Percentiles rank a stretch among this genome's conserved stretches.
Conservation (phyloP, 202 grass and related monocot genomes). For the Saccharum hybrid region DNA sequence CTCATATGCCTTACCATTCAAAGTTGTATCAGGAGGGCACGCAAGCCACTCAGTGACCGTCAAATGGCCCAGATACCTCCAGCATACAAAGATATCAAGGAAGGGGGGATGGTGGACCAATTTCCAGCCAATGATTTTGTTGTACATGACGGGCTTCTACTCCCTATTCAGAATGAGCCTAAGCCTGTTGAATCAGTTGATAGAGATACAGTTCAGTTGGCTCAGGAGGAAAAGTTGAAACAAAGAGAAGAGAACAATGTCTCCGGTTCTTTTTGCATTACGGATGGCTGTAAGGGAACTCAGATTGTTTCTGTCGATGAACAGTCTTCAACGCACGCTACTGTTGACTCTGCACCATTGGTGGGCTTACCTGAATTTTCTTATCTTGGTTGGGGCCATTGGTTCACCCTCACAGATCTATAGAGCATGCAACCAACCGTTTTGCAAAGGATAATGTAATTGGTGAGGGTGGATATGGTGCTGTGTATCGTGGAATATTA, state of each 20-base stretch:
- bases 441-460: conserved; percentile 95
- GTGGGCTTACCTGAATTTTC: conserved; percentile 82
- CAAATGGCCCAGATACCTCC: conserved; percentile 70
- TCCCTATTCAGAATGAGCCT: conserved; percentile 55
- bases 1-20: conserved; percentile 72
- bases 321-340: conserved; percentile 47
- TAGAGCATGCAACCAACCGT: conserved; percentile 77
- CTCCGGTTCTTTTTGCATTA: conserved; percentile 49
- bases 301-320: conserved; percentile 49
- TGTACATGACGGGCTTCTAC: conserved; percentile 72
- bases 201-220: conserved; percentile 53
- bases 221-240: conserved; percentile 49
- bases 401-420: conserved; percentile 94
- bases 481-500: conserved; percentile 86
- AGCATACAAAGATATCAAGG: conserved; percentile 88
- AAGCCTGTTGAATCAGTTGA: conserved; percentile 51
- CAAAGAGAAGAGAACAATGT: conserved; percentile 59
- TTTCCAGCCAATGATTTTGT: conserved; percentile 63
- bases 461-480: conserved; percentile 93
- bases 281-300: conserved; percentile 49
- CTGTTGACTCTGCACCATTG: conserved; percentile 57
- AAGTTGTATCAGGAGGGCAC: conserved; percentile 59
- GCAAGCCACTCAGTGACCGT: conserved; percentile 53
- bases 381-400: conserved; percentile 96
- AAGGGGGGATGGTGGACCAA: conserved; percentile 61